Base-by-base conservation (phyloP, 371 early-diverging fungal species). In the Mucor mucedo region DNA sequence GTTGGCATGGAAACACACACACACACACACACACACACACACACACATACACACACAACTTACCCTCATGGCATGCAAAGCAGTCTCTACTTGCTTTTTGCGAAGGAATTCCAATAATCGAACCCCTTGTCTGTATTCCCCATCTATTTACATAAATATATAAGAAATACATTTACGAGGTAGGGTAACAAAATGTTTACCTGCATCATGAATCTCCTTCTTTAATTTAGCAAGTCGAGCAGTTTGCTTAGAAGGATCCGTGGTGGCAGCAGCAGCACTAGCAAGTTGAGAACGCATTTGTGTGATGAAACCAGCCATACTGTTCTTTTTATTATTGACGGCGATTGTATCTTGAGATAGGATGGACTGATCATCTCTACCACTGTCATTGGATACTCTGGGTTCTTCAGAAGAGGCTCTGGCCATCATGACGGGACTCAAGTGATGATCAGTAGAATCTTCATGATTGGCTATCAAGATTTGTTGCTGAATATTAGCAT, bases 61-160 rank as follows among this genome's bases (percentile, higher is more conserved):
- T 70, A 85, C 86, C 68, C 75, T 75, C 61, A 77, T 72, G 2
- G 84, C 77, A 41, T 63, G 60, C 1, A 72, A 66, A 4, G 77
- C 78, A 10, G 70, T 72, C 13, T 77, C 73, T 9, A 77, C 70
- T 58, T 84, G 87, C 30, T 70, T 74, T 39, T 73, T 71, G n/a
- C 87, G 69, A 50, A 80, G 69, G 27, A 61, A 63, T 50, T 87
- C 87, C 28, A 87, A 62, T n/a, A 60, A 58, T 7, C 83, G 68
- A 54, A 87, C 78, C 59, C 84, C 84, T 59, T 81, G 78, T 64
- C 84, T 75, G 66, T 87, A 87, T 50, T 87, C 85, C 32, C 50
- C 60, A 57, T 87, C 87, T 87, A 39, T 30, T 27, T 59, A 30
- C 13, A 60, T 28, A 30, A 27, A 35, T 21, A 62, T n/a, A n/a